Conservation (phyloP, 495 filamentous ascomycete genomes). For the Coniosporium apollinis region DNA sequence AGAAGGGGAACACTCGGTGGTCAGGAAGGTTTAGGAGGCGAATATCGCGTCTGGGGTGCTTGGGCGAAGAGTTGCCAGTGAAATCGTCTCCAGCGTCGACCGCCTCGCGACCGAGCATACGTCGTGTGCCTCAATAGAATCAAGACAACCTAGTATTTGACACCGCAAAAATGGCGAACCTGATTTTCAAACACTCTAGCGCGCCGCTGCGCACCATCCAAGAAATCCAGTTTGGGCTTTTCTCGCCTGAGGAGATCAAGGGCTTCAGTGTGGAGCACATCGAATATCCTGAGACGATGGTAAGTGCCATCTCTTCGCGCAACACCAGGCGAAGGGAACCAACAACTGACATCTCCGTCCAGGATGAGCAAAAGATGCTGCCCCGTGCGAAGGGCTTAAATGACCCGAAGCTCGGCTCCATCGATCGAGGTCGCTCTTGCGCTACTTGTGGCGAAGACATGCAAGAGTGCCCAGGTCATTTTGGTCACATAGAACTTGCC, state of each 20-base stretch:
- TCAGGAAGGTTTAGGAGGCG: no score
- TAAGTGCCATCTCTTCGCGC: constrained; percentile 21
- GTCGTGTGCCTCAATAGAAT: background rate
- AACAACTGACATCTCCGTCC: constrained; percentile 3
- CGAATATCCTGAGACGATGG: constrained; percentile 93
- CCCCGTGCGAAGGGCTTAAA: constrained; percentile 82
- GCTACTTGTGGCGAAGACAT: constrained; percentile 88
- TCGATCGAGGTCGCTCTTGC: constrained; percentile 86
- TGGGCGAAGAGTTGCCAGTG: no score
- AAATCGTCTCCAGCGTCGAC: no score
- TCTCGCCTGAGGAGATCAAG: constrained; percentile 96
- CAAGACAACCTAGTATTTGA: no score
- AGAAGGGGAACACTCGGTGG: no score
- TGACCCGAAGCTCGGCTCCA: constrained; percentile 83
- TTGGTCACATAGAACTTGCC: constrained; percentile 92
- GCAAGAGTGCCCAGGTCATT: constrained; percentile 91
- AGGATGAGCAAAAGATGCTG: constrained; percentile 75
- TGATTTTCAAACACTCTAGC: constrained; percentile 79
- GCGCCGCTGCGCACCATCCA: constrained; percentile 89
- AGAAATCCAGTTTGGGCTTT: constrained; percentile 96
- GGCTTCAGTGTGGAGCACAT: constrained; percentile 88
- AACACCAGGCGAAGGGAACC: constrained; percentile 4
- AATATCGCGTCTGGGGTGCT: no score
- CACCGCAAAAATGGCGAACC: constrained; percentile 74
- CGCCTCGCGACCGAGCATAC: background rate